phyloP scores from a whole-genome alignment of 2,329 filamentous ascomycete species.

The Onygenales sp. region DNA sequence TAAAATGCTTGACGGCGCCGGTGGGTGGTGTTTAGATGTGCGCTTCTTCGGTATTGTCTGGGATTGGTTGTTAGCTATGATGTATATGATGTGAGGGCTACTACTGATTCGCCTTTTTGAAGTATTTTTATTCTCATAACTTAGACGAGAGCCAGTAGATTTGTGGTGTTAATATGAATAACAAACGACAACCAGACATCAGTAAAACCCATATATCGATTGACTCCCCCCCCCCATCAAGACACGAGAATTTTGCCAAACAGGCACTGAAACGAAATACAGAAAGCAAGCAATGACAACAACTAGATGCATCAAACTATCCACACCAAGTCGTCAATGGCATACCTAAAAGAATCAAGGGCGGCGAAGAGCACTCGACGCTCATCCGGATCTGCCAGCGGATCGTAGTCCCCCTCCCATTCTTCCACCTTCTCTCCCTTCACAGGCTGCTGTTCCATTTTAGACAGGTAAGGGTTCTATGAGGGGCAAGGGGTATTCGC shows the following conservation, averaged over 20 bases:
- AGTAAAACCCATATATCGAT: too few relatives aligned
- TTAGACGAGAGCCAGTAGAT: not conserved
- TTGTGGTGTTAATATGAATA: not conserved
- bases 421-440: slow-evolving; percentile 13
- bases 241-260: not conserved
- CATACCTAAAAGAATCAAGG: slow-evolving; percentile 82
- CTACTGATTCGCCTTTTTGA: not conserved
- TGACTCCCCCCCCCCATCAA: too few relatives aligned
- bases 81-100: not conserved
- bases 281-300: slow-evolving; percentile 2
- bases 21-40: slow-evolving; percentile 87
- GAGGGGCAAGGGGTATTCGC: too few relatives aligned
- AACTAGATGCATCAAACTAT: not conserved
- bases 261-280: not conserved
- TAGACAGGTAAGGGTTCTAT: not conserved
- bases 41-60: slow-evolving; percentile 74
- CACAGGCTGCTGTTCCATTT: not conserved
- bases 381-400: slow-evolving; percentile 69
- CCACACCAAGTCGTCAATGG: slow-evolving; percentile 13
- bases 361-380: slow-evolving; percentile 68
- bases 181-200: too few relatives aligned
- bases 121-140: not conserved
- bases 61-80: slow-evolving; percentile 8
- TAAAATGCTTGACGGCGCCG: slow-evolving; percentile 88
- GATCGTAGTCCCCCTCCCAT: slow-evolving; percentile 56